Evolutionary conservation across 169 alveolate species (phyloP), one percentile per base, ranked within the genome.

Genomic region (Nephromyces sp.): DNA sequence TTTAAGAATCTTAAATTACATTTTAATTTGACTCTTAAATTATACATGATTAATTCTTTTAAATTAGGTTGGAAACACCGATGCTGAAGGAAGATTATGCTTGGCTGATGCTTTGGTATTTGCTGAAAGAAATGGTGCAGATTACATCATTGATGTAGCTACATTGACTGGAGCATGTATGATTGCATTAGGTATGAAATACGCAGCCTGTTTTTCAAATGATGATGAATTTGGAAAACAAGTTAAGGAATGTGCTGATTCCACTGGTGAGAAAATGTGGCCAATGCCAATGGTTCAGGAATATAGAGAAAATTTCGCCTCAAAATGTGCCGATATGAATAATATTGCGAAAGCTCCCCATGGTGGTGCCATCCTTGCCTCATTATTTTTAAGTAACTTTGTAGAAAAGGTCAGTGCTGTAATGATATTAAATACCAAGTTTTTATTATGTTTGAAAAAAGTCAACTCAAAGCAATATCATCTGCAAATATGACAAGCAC

Each of bases 81-180:
- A 96, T 84, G 98, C 99, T 21, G 99, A 96, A 80, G 99, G 99
- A 4, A 83, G 99, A 67, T 88, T 94, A 4, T 89, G 97, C 15
- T 80, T 96, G 61, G 98, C 98, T n/a, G 99, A 96, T 66, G 95
- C 98, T 2, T 83, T 96, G 69, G 89, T 94, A 51, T 93, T 91
- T 80, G 96, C 95, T 6, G 92, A 89, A 68, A 86, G 90, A 29
- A 76, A 80, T 28, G 77, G 84, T 5, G 95, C 94, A 1, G 93
- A 90, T 62, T 75, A 81, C 51, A 82, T 96, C 52, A 76, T 96
- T 27, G 98, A 94, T 62, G 70, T 89, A 30, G 98, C 99, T 33
- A 96, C 99, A 31, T 88, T 96, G 35, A 96, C 99, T 27, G 99
- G 99, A 25, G 97, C 95, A 0, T 77, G 80, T 74, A 73, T 85